Conservation (phyloP, 495 filamentous ascomycete species). For the Podospora conica region DNA sequence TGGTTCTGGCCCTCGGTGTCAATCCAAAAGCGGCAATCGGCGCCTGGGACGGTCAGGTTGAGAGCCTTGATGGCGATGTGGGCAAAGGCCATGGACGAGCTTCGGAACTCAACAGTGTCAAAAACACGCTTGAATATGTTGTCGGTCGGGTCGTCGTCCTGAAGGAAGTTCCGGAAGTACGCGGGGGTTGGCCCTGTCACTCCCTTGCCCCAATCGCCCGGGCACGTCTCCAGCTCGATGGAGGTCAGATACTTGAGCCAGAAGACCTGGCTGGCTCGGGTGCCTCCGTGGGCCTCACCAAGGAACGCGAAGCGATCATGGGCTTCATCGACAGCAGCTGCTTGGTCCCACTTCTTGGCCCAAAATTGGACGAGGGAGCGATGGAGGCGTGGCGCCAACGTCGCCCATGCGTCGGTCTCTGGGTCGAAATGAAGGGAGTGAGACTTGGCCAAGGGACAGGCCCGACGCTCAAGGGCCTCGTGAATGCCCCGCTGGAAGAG, state of each 20-base stretch:
- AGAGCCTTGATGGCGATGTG: conserved; percentile 26
- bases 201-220: conserved; percentile 24
- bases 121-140: conserved; percentile 28
- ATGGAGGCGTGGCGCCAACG: conserved; percentile 10
- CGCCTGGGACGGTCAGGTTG: conserved; percentile 18
- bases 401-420: conserved; percentile 11
- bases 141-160: conserved; percentile 4
- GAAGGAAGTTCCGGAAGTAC: conserved; percentile 15
- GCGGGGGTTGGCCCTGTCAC: conserved; percentile 16
- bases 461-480: conserved; percentile 14
- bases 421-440: conserved; percentile 11
- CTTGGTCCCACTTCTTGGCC: conserved; percentile 16
- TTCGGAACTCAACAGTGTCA: conserved; percentile 31
- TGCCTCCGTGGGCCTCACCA: conserved; percentile 33
- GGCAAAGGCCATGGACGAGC: conserved; percentile 27
- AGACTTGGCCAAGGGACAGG: conserved; percentile 5
- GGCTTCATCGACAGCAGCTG: neutral
- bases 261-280: conserved; percentile 26
- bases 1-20: neutral
- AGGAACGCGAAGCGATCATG: conserved; percentile 23
- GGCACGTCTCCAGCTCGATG: conserved; percentile 29
- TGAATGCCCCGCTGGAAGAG: conserved; percentile 21
- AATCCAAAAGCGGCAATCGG: conserved; percentile 23
- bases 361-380: conserved; percentile 20
- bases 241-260: conserved; percentile 31